Percentiles rank a stretch among this genome's conserved stretches.
phyloP scores from a whole-genome alignment of 1,284 basidiomycete genomes.

The Takashimella koratensis region DNA sequence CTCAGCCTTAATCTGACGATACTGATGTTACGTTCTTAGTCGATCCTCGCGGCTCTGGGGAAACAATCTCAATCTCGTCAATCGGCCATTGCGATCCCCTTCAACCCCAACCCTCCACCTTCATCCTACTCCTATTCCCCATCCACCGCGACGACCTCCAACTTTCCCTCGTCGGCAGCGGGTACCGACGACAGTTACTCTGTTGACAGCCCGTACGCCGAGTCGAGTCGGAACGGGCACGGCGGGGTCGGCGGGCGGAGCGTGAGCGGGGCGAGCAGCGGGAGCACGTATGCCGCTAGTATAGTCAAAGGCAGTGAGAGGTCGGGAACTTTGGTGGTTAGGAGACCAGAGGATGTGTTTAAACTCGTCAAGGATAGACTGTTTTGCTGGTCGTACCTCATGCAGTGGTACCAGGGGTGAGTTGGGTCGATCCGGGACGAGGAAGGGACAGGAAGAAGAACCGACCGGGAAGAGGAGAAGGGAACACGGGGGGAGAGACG shows the following conservation, averaged over 20 bases:
- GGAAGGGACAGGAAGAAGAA: neutral
- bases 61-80: slow-evolving; percentile 14
- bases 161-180: slow-evolving; percentile 4
- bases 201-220: slow-evolving; percentile 10
- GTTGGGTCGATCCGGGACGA: slow-evolving; percentile 3
- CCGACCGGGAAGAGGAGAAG: too few species aligned
- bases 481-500: too few species aligned
- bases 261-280: slow-evolving; percentile 8
- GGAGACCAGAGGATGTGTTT: slow-evolving; percentile 41
- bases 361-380: slow-evolving; percentile 36
- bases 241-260: neutral
- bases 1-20: neutral
- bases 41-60: slow-evolving; percentile 26
- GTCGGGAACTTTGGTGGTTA: slow-evolving; percentile 7
- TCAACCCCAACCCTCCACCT: slow-evolving; percentile 12
- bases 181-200: slow-evolving; percentile 17
- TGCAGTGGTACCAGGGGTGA: slow-evolving; percentile 47
- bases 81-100: slow-evolving; percentile 7
- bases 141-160: slow-evolving; percentile 11
- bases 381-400: slow-evolving; percentile 43
- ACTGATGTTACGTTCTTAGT: too few species aligned
- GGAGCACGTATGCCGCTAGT: slow-evolving; percentile 3
- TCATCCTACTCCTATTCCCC: slow-evolving; percentile 12
- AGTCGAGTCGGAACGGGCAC: slow-evolving; percentile 5
- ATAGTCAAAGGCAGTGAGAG: slow-evolving; percentile 10